Evolutionary conservation across 495 filamentous ascomycete species (phyloP).

Genomic region (Geoglossum glabrum): DNA sequence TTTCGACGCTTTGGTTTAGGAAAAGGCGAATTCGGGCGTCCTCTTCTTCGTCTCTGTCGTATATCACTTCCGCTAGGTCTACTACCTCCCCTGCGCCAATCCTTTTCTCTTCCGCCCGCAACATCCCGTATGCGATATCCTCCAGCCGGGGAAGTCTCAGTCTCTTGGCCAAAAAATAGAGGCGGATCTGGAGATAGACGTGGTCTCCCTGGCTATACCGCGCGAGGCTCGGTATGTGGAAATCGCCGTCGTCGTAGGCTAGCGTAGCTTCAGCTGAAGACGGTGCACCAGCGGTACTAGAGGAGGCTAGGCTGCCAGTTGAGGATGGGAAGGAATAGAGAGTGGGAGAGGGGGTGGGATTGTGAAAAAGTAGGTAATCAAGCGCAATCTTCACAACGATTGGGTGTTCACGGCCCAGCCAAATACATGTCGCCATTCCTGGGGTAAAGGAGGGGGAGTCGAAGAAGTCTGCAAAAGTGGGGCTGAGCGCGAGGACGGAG

Average conservation of each 20-base stretch:
- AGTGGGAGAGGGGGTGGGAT: neutral
- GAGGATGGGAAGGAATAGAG: neutral
- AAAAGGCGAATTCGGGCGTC: neutral
- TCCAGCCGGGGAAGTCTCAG: neutral
- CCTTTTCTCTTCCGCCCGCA: neutral
- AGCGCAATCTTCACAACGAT: constrained; percentile 9
- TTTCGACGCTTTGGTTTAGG: neutral
- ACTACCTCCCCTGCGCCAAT: neutral
- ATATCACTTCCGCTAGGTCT: neutral
- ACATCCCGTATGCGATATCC: neutral
- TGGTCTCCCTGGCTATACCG: neutral
- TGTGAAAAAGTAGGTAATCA: neutral
- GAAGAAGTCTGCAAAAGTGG: neutral
- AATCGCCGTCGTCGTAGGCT: neutral
- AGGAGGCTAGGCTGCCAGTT: neutral
- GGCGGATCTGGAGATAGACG: neutral
- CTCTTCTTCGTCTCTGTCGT: neutral
- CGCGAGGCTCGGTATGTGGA: neutral
- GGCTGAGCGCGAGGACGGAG: neutral
- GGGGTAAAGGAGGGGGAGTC: neutral
- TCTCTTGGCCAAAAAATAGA: constrained; percentile 1
- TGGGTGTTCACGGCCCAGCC: constrained; percentile 16
- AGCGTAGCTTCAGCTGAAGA: neutral
- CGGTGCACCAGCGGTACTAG: neutral
- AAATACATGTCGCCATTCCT: constrained; percentile 10